A percentile compares a stretch with the other conserved stretches of the same genome.
These are phyloP conservation scores for Malassezia sp. DNA, from an alignment of 1,284 basidiomycete genomes.

Conservation along the genomic window DNA sequence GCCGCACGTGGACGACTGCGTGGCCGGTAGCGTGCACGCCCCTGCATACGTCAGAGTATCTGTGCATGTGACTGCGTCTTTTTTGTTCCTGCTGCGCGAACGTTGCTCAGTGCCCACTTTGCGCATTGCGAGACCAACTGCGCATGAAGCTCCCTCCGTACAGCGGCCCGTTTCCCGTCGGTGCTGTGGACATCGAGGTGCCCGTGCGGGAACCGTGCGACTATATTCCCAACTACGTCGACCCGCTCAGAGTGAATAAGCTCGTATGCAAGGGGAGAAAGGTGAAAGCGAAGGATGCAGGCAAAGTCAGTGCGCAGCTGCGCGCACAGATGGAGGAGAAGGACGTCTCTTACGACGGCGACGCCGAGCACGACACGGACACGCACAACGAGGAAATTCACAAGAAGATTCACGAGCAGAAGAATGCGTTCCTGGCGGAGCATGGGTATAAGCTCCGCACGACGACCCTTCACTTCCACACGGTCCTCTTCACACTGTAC, in stretches of 20 bases:
- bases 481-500: slow-evolving; percentile 36
- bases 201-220: slow-evolving; percentile 26
- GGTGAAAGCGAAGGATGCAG: slow-evolving; percentile 16
- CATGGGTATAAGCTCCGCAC: slow-evolving; percentile 17
- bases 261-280: slow-evolving; percentile 16
- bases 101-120: too few species aligned
- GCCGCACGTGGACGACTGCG: too few species aligned
- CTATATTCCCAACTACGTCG: slow-evolving; percentile 19
- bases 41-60: too few species aligned
- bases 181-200: slow-evolving; percentile 34
- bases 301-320: slow-evolving; percentile 14
- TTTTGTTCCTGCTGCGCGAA: too few species aligned
- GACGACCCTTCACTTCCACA: slow-evolving; percentile 28
- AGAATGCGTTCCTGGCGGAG: not conserved
- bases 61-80: too few species aligned
- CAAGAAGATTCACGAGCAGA: not conserved
- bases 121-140: too few species aligned
- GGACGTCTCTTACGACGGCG: too few species aligned
- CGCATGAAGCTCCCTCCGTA: slow-evolving; percentile 17
- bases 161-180: slow-evolving; percentile 27
- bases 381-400: not conserved
- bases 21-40: too few species aligned
- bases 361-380: not conserved
- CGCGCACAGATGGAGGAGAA: slow-evolving; percentile 6
- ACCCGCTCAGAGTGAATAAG: slow-evolving; percentile 10